phyloP scores from a whole-genome alignment of 805 yeast species.

The Candida odintsovae region DNA sequence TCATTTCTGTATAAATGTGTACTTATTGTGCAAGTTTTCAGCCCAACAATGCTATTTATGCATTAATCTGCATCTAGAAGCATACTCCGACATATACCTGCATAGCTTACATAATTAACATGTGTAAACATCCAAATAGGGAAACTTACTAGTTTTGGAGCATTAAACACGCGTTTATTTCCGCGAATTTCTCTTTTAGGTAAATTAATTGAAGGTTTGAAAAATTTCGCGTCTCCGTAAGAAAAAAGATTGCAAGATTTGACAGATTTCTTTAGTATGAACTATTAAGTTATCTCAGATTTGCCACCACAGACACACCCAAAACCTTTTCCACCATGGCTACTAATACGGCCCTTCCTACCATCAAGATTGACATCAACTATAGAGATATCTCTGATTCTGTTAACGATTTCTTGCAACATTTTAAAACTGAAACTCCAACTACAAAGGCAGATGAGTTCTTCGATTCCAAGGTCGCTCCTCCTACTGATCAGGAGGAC shows the following conservation, averaged over 20 bases:
- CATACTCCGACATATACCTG: neutral
- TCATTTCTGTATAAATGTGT: too few species aligned
- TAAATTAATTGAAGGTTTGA: neutral
- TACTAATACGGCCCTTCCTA: conserved; percentile 38
- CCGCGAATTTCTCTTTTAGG: conserved; percentile 2
- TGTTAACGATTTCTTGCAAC: conserved; percentile 59
- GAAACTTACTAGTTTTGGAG: neutral
- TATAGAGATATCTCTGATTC: conserved; percentile 57
- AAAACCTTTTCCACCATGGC: conserved; percentile 13
- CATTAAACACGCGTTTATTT: neutral
- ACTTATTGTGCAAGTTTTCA: too few species aligned
- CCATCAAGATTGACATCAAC: conserved; percentile 67
- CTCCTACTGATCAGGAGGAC: conserved; percentile 18
- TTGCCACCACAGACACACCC: neutral
- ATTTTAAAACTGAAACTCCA: conserved; percentile 46
- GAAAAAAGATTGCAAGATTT: neutral
- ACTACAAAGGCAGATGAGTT: conserved; percentile 26
- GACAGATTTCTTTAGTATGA: neutral
- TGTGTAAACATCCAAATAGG: neutral
- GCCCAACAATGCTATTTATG: too few species aligned
- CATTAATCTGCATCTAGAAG: neutral
- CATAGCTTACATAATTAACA: neutral
- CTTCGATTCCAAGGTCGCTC: conserved; percentile 29
- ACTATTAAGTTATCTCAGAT: neutral
- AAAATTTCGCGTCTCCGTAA: neutral